Evolutionary conservation across 192 early-diverging fungal genomes (phyloP), one percentile per base, ranked within the genome.

Genomic region (Coemansia sp.): DNA sequence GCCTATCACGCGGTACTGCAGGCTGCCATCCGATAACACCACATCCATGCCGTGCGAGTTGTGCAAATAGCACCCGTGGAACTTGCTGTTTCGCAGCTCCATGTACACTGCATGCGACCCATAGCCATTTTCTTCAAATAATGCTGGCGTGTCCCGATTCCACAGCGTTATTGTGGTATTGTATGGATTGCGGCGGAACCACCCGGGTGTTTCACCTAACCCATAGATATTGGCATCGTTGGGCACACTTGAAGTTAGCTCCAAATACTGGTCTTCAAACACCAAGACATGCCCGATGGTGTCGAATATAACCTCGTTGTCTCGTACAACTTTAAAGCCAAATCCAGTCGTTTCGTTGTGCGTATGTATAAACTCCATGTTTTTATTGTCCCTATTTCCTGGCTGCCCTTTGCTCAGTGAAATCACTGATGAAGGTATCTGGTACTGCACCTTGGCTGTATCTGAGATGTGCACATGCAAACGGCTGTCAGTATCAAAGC

Each of bases 21-120:
- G 61, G 12, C 75, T 79, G 23, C 48, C 38, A 21, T 72, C 65
- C 2, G 62, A 59, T 42, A 83, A 35, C 8, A 68, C 70, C 31
- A 88, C 72, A 60, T 88, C 87, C 85, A 88, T 86, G 12, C 85
- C 87, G 35, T 88, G 81, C n/a, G 79, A 76, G 53, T 81, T 86
- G 52, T 82, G 63, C 47, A 88, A 48, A 30, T 85, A 85, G 1
- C 53, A 63, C 28, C 79, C 81, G 18, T 83, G 82, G 36, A 80
- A 70, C n/a, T 57, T 43, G 5, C 79, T 80, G 45, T 47, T 49
- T 19, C 83, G 78, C 39, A 86, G 65, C 70, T 88, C 87, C 33
- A 86, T 68, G 57, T 87, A 82, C 46, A 82, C 73, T 1, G 86
- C 75, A 37, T 88, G 87, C 19, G 78, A 70, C 14, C 87, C 87